Evolutionary conservation across 805 yeast species (phyloP).

Genomic region (Pichia cephalocereana): DNA sequence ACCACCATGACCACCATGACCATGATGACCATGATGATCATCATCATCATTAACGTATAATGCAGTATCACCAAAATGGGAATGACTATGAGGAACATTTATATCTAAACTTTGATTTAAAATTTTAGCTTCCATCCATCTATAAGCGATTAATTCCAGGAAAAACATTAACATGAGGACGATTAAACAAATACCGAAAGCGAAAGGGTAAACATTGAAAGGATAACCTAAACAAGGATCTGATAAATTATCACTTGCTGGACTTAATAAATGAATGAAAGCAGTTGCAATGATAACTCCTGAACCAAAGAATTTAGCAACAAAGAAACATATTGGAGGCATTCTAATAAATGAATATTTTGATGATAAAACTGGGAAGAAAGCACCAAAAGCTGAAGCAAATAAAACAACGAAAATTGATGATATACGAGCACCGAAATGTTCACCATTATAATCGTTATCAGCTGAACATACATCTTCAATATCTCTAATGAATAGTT

Average conservation of each 20-base stretch:
- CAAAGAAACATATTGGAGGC: slow-evolving; percentile 55
- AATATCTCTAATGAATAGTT: slow-evolving; percentile 2
- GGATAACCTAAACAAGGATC: slow-evolving; percentile 56
- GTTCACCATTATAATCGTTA: slow-evolving; percentile 22
- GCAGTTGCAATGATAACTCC: slow-evolving; percentile 82
- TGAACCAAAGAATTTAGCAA: slow-evolving; percentile 71
- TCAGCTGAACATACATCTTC: slow-evolving; percentile 13
- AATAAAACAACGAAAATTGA: slow-evolving; percentile 53
- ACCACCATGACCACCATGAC: too few species aligned
- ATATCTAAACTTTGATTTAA: slow-evolving; percentile 14
- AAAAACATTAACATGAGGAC: slow-evolving; percentile 44
- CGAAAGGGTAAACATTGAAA: slow-evolving; percentile 43
- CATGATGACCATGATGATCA: neutral
- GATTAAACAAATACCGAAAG: slow-evolving; percentile 44
- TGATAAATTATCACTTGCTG: slow-evolving; percentile 52
- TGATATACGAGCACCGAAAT: slow-evolving; percentile 41
- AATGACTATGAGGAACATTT: slow-evolving; percentile 34
- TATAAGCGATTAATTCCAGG: slow-evolving; percentile 41
- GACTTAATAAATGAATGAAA: slow-evolving; percentile 63
- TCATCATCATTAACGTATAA: slow-evolving; percentile 9
- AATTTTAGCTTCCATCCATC: slow-evolving; percentile 30
- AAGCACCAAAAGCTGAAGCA: slow-evolving; percentile 50
- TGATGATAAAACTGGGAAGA: slow-evolving; percentile 55
- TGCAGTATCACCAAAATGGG: slow-evolving; percentile 44
- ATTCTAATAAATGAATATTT: slow-evolving; percentile 47